Evolutionary conservation across 129 eudicot species (phyloP).

Genomic region (Lactuca saligna): DNA sequence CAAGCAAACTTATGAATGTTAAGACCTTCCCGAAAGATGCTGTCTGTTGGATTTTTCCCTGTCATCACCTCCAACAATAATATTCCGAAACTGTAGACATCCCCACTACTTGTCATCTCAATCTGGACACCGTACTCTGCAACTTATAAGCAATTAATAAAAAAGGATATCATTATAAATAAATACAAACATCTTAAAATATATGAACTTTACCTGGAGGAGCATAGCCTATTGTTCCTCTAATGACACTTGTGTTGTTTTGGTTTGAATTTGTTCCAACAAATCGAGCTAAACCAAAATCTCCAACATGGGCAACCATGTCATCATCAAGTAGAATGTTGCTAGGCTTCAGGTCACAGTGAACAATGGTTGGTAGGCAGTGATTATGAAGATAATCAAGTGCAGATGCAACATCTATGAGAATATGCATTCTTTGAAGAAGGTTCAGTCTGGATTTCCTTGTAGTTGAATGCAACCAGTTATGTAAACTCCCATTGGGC

Average conservation of each 20-base stretch:
- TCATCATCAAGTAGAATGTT: conserved; percentile 29
- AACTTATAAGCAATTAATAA: too few relatives aligned
- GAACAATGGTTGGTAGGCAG: conserved; percentile 22
- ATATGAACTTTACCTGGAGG: conserved; percentile 35
- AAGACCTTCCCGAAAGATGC: too few relatives aligned
- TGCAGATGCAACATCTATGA: conserved; percentile 29
- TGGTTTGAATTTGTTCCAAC: conserved; percentile 4
- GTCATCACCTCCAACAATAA: too few relatives aligned
- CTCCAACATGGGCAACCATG: conserved; percentile 28
- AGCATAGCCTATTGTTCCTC: conserved; percentile 44
- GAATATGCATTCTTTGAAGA: conserved; percentile 16
- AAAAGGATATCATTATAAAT: too few relatives aligned
- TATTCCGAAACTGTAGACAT: too few relatives aligned
- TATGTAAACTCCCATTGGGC: conserved; percentile 34
- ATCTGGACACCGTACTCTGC: too few relatives aligned
- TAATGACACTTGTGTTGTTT: conserved; percentile 26
- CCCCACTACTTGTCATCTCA: too few relatives aligned
- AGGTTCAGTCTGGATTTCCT: neutral
- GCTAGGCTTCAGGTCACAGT: conserved; percentile 32
- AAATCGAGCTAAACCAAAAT: conserved; percentile 29
- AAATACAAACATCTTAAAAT: too few relatives aligned
- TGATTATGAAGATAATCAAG: conserved; percentile 37
- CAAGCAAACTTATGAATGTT: too few relatives aligned
- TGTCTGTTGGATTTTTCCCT: too few relatives aligned
- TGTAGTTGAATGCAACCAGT: conserved; percentile 20